Conservation (phyloP, 176 grass and related monocot genomes). For the Panicum miliaceum region DNA sequence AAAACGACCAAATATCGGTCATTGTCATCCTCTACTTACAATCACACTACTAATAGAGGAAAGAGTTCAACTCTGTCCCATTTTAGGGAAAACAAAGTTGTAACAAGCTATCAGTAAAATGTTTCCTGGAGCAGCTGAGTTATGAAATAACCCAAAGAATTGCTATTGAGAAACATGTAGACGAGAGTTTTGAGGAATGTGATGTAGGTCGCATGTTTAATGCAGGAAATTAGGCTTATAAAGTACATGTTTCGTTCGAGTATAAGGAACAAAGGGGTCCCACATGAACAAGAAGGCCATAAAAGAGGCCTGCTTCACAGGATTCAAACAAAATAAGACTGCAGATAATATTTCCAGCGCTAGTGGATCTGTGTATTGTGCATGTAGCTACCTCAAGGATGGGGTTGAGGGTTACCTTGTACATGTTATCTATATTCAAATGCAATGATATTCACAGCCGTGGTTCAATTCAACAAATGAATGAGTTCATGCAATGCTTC, state of each 20-base stretch:
- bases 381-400: neutral
- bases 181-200: neutral
- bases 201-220: neutral
- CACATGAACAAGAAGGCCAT: conserved; percentile 1
- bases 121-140: neutral
- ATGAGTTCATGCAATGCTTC: conserved; percentile 14
- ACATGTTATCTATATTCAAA: conserved; percentile 33
- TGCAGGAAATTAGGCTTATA: conserved; percentile 12
- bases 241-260: neutral
- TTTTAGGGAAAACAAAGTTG: conserved; percentile 16
- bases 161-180: neutral
- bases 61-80: neutral
- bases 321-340: neutral
- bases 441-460: conserved; percentile 20
- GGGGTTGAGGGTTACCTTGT: conserved; percentile 1
- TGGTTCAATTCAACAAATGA: conserved; percentile 11
- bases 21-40: neutral
- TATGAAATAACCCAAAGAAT: conserved; percentile 3
- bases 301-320: conserved; percentile 15
- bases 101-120: conserved; percentile 8
- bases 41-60: neutral
- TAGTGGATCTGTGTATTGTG: neutral
- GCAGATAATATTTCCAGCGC: neutral
- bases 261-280: neutral
- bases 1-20: neutral